These are phyloP conservation scores for Gastrodia elata DNA, from an alignment of 106 monocot species.

Conservation along the genomic window DNA sequence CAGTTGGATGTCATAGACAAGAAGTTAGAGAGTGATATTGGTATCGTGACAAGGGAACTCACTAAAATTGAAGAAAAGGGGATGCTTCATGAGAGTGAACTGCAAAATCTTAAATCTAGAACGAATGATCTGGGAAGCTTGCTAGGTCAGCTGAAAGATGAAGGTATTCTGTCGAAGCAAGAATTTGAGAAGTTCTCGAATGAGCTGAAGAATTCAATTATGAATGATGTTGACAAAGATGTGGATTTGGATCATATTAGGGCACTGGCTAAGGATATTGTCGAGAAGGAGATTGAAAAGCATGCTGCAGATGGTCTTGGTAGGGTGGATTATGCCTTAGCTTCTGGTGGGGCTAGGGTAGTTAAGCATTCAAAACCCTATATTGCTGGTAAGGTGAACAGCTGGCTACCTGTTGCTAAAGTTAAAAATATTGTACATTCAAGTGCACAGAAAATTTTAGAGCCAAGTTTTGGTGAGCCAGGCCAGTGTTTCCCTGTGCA, in stretches of 20 bases:
- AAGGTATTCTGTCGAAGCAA: conserved; percentile 39
- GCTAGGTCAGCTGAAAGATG: conserved; percentile 32
- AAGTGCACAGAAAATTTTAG: conserved; percentile 78
- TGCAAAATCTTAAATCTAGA: conserved; percentile 40
- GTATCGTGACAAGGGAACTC: conserved; percentile 20
- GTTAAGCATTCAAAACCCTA: conserved; percentile 44
- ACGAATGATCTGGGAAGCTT: conserved; percentile 40
- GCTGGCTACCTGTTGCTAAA: conserved; percentile 30
- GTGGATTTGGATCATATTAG: conserved; percentile 39
- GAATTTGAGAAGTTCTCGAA: conserved; percentile 35
- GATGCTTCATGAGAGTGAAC: conserved; percentile 27
- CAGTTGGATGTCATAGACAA: conserved; percentile 74
- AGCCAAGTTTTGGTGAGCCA: conserved; percentile 96
- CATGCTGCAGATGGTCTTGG: conserved; percentile 62
- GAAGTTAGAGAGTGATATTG: conserved; percentile 48
- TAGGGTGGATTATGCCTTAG: conserved; percentile 54
- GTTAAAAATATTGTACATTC: conserved; percentile 25
- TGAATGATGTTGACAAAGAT: conserved; percentile 16
- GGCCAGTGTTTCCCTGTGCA: conserved; percentile 80
- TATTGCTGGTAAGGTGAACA: conserved; percentile 19
- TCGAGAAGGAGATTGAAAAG: conserved; percentile 52
- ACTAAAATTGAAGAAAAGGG: conserved; percentile 35
- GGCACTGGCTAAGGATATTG: conserved; percentile 36
- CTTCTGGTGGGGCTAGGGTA: conserved; percentile 48
- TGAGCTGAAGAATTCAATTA: conserved; percentile 19